Evolutionary conservation across 1,139 yeast species (phyloP).

Genomic region (Candida sp.): DNA sequence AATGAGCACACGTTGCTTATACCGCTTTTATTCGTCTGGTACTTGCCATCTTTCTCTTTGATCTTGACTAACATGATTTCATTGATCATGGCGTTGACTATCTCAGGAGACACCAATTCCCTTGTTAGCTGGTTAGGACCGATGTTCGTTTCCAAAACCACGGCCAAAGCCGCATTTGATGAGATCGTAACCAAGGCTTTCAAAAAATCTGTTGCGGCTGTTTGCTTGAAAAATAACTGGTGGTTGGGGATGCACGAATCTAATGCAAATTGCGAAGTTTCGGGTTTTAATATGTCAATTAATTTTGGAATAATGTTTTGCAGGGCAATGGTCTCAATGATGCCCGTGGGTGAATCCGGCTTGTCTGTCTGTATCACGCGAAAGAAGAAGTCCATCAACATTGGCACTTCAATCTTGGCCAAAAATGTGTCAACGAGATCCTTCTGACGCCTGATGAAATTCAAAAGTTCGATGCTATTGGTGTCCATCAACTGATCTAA

Average conservation of each 20-base stretch:
- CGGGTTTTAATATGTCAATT: constrained; percentile 53
- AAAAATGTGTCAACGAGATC: constrained; percentile 59
- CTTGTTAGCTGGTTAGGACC: constrained; percentile 52
- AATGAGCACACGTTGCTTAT: constrained; percentile 52
- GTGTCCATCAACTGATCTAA: constrained; percentile 52
- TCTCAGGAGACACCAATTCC: constrained; percentile 44
- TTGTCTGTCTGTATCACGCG: constrained; percentile 69
- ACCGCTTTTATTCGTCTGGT: constrained; percentile 46
- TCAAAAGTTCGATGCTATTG: constrained; percentile 51
- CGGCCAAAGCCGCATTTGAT: constrained; percentile 62
- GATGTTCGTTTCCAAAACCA: constrained; percentile 50
- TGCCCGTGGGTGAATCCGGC: constrained; percentile 67
- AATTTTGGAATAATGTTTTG: constrained; percentile 58
- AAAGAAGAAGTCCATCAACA: constrained; percentile 58
- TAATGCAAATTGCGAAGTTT: constrained; percentile 34
- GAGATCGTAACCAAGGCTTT: constrained; percentile 94
- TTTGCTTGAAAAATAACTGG: constrained; percentile 66
- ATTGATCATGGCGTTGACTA: constrained; percentile 39
- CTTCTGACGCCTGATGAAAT: constrained; percentile 55
- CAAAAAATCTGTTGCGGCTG: constrained; percentile 94
- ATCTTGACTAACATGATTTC: constrained; percentile 40
- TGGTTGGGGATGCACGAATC: constrained; percentile 32
- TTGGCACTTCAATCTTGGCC: constrained; percentile 60
- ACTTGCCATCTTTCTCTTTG: constrained; percentile 17
- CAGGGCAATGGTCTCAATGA: constrained; percentile 53